These are phyloP conservation scores for Pelagomonas calceolata DNA, from an alignment of 108 stramenopile species.

Conservation along the genomic window DNA sequence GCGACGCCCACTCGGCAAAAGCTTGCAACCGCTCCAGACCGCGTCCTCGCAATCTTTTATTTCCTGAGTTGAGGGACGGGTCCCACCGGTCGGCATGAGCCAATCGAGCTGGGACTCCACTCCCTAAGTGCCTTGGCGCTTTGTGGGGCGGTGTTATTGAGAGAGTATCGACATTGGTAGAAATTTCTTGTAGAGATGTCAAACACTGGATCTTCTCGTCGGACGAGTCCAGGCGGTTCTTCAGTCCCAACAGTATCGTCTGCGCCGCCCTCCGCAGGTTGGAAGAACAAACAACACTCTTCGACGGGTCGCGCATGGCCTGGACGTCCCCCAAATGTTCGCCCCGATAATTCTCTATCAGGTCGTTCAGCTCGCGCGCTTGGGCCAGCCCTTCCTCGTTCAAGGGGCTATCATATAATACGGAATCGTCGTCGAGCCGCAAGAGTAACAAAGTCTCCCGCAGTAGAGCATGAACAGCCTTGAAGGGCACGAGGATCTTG, in stretches of 20 bases:
- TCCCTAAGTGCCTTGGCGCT: not conserved
- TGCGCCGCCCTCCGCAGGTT: conserved; percentile 68
- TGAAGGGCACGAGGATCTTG: not conserved
- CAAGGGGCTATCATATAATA: conserved; percentile 14
- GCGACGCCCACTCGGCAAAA: conserved; percentile 58
- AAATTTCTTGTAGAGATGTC: conserved; percentile 68
- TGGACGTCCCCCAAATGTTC: not conserved
- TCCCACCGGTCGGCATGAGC: not conserved
- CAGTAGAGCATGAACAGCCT: not conserved
- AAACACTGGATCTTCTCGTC: conserved; percentile 47
- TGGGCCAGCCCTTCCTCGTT: conserved; percentile 10
- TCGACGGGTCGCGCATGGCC: not conserved
- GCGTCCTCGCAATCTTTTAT: conserved; percentile 58
- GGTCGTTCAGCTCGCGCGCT: conserved; percentile 8
- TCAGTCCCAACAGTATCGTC: conserved; percentile 60
- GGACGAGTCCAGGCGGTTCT: conserved; percentile 40
- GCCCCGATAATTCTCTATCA: not conserved
- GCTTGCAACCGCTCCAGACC: conserved; percentile 56
- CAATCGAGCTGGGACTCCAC: not conserved
- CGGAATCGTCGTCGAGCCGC: not conserved
- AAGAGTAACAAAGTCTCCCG: not conserved
- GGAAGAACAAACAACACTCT: conserved; percentile 43
- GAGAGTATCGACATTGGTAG: conserved; percentile 70
- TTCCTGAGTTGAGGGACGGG: conserved; percentile 41
- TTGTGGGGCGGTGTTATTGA: conserved; percentile 51